Base-by-base conservation (phyloP, 2,329 filamentous ascomycete genomes). In the Septoria linicola region DNA sequence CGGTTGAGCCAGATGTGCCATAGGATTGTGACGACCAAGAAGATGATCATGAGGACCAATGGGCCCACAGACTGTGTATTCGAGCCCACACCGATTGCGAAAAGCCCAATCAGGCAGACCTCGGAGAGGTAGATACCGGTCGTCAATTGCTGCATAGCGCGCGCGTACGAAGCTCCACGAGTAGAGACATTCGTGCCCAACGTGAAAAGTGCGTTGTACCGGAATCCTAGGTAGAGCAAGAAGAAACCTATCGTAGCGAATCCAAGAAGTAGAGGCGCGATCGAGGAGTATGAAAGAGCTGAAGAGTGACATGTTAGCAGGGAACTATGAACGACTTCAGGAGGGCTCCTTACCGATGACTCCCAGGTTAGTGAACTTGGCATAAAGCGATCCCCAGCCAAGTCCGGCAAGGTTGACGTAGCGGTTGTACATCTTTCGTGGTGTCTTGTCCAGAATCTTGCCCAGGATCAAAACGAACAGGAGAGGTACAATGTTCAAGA, bases 121-220 rank as follows among this genome's bases (percentile, higher is more conserved):
- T 76, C 71, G 10, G 71, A 69, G 2, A 76, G 62, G 55, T 76
- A 76, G 30, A 76, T 66, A 35, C 74, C 74, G 10, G 68, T 68
- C 16, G 70, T 70, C 14, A 76, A 64, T 42, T 76, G 74, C 41
- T 71, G 67, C 17, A 76, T 51, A 0, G 74, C 73, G 21, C 70
- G 69, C 30, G 68, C 66, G 54, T 76, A 76, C 1, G 69, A 68
- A 3, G 62, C 63, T 7, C 74, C 74, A 47, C 70, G 68, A 31
- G 73, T 76, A 45, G 75, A 73, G 19, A 75, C 66, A 32, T 68
- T 58, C 34, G 70, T 72, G 42, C 71, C 70, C 49, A 73, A 71
- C 3, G 72, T 72, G 61, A 73, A 76, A n/a, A 76, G 68, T 42
- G 74, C 68, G 58, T 75, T 76, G 68, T 76, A 76, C 17, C 72